Evolutionary conservation across 2,329 filamentous ascomycete genomes (phyloP).

Genomic region (Xylaria arbuscula): DNA sequence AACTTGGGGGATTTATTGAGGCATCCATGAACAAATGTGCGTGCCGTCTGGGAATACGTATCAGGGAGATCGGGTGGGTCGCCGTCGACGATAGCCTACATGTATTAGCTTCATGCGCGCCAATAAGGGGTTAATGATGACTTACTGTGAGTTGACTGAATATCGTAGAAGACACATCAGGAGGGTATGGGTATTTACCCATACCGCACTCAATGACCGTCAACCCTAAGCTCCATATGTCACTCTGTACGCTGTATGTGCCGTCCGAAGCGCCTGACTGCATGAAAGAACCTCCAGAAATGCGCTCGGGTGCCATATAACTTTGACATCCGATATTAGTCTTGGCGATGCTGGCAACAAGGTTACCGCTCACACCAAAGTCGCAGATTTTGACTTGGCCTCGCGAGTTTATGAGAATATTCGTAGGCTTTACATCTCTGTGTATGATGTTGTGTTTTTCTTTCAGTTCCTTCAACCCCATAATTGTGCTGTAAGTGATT

Average conservation of each 20-base stretch:
- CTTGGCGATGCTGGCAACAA: constrained; percentile 97
- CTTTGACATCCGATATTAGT: constrained; percentile 99
- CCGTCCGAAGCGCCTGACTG: constrained; percentile 78
- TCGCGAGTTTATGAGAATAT: constrained; percentile 89
- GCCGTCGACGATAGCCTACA: constrained; percentile 94
- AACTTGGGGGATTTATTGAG: constrained; percentile 92
- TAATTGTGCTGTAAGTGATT: constrained; percentile 88
- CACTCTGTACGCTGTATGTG: constrained; percentile 96
- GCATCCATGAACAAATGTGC: constrained; percentile 88
- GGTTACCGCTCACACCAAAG: constrained; percentile 95
- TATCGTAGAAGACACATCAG: constrained; percentile 97
- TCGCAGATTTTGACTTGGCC: constrained; percentile 99
- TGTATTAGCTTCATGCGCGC: constrained; percentile 37
- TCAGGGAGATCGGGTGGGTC: constrained; percentile 91
- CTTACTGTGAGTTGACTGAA: constrained; percentile 96
- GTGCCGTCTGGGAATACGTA: constrained; percentile 81
- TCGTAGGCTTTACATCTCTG: constrained; percentile 98
- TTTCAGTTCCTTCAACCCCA: constrained; percentile 92
- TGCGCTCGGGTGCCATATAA: constrained; percentile 98
- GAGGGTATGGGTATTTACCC: constrained; percentile 94
- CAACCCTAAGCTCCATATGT: constrained; percentile 95
- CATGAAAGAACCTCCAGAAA: constrained; percentile 85
- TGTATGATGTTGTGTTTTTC: constrained; percentile 99
- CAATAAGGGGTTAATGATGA: constrained; percentile 44
- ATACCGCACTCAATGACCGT: constrained; percentile 96